Conservation (phyloP, 148 eudicot genomes). For the Vaccinium vitisidaea region DNA sequence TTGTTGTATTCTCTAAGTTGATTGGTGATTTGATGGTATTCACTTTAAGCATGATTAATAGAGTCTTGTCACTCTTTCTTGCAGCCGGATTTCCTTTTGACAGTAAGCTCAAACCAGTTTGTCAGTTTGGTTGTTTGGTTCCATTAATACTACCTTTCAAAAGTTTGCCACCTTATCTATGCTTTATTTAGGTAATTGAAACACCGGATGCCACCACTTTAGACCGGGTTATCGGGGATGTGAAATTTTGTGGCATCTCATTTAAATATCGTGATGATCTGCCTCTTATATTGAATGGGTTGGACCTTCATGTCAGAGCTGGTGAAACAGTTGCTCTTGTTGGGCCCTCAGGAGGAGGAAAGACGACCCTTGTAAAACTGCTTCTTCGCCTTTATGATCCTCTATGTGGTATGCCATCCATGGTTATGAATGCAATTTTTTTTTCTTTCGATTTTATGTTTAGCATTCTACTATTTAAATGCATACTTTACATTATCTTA, state of each 20-base stretch:
- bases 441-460: background rate
- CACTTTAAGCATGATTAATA: background rate
- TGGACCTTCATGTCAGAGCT: slow-evolving; percentile 73
- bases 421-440: background rate
- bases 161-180: slow-evolving; percentile 10
- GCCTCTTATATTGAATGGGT: slow-evolving; percentile 61
- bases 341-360: slow-evolving; percentile 99
- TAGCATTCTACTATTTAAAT: background rate
- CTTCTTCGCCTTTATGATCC: slow-evolving; percentile 98
- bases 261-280: slow-evolving; percentile 61
- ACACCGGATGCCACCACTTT: slow-evolving; percentile 64
- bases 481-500: slow-evolving; percentile 13
- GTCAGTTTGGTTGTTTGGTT: background rate
- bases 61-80: background rate
- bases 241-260: slow-evolving; percentile 58
- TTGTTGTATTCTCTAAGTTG: background rate
- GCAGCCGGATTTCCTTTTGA: background rate
- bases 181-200: slow-evolving; percentile 54
- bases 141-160: background rate
- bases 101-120: background rate
- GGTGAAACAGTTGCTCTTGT: slow-evolving; percentile 94
- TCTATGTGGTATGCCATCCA: slow-evolving; percentile 49
- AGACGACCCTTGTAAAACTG: slow-evolving; percentile 81
- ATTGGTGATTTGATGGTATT: slow-evolving; percentile 1
- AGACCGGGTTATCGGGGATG: slow-evolving; percentile 63